A percentile compares a stretch with the other conserved stretches of the same genome.
Conservation (phyloP, 1,284 basidiomycete species). For the Puccinia triticina region DNA sequence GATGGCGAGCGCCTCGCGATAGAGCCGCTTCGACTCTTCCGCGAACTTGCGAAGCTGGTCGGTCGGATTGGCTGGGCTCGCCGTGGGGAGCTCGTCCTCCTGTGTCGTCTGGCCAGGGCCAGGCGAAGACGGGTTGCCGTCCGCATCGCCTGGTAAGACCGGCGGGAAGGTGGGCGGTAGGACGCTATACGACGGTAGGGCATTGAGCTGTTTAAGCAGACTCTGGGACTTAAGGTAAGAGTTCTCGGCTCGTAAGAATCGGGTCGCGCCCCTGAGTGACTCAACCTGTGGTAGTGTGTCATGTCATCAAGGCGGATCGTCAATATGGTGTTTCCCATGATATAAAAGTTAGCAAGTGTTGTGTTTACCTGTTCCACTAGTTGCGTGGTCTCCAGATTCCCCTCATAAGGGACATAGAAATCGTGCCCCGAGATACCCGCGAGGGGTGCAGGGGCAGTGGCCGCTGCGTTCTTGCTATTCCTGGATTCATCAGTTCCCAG, state of each 20-base stretch:
- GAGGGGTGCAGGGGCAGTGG: slow-evolving; percentile 22
- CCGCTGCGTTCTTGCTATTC: slow-evolving; percentile 49
- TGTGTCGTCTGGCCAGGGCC: not conserved
- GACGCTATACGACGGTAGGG: slow-evolving; percentile 66
- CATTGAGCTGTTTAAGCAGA: slow-evolving; percentile 76
- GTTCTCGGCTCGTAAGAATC: slow-evolving; percentile 88
- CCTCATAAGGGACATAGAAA: slow-evolving; percentile 71
- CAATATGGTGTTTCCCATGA: slow-evolving; percentile 35
- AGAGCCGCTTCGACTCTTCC: slow-evolving; percentile 37
- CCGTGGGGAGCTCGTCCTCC: not conserved
- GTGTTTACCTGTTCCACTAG: slow-evolving; percentile 74
- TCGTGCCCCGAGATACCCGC: slow-evolving; percentile 56
- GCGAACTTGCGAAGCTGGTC: slow-evolving; percentile 32
- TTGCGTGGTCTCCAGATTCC: slow-evolving; percentile 79
- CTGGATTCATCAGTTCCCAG: slow-evolving; percentile 22
- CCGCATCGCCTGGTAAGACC: slow-evolving; percentile 30
- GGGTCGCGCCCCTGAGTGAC: slow-evolving; percentile 81
- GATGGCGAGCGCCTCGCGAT: slow-evolving; percentile 38
- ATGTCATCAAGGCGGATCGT: slow-evolving; percentile 12
- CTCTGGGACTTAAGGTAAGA: slow-evolving; percentile 86
- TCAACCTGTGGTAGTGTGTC: slow-evolving; percentile 69
- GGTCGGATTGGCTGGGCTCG: not conserved
- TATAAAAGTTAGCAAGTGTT: slow-evolving; percentile 48
- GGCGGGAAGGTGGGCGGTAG: slow-evolving; percentile 62
- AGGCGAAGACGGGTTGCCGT: not conserved